A percentile compares a stretch with the other conserved stretches of the same genome.
These are phyloP conservation scores for Plasmopara viticola DNA, from an alignment of 352 stramenopile genomes.

Conservation along the genomic window DNA sequence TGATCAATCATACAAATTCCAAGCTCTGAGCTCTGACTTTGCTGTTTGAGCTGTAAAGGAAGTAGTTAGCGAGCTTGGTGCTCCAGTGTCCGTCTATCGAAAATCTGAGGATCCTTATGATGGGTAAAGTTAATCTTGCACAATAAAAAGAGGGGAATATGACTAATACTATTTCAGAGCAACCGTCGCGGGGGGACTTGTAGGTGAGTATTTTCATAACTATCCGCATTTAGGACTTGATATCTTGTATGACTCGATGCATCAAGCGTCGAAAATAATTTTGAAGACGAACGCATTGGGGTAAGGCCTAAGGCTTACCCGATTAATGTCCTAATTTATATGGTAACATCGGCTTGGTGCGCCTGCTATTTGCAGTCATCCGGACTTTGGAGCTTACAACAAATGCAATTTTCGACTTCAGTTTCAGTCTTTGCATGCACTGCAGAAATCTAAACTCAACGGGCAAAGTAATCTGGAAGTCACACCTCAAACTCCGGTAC, in stretches of 20 bases:
- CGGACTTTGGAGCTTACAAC: conserved; percentile 75
- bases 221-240: conserved; percentile 77
- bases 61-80: conserved; percentile 70
- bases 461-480: conserved; percentile 44
- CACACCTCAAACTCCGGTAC: conserved; percentile 62
- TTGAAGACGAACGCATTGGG: conserved; percentile 75
- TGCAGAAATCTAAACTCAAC: conserved; percentile 41
- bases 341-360: background rate
- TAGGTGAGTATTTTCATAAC: conserved; percentile 82
- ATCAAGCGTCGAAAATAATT: conserved; percentile 71
- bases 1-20: background rate
- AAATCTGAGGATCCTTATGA: conserved; percentile 71
- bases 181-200: conserved; percentile 42
- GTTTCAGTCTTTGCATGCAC: conserved; percentile 36
- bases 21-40: background rate
- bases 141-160: background rate
- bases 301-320: conserved; percentile 14
- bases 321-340: background rate
- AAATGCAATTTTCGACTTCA: conserved; percentile 81
- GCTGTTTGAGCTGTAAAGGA: conserved; percentile 28
- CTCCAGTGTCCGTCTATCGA: conserved; percentile 68
- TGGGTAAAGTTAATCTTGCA: conserved; percentile 25
- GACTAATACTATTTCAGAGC: conserved; percentile 19
- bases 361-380: conserved; percentile 32
- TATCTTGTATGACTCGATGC: conserved; percentile 66